Evolutionary conservation across 2,329 filamentous ascomycete species (phyloP).

Genomic region (Acrocalymma vagum): DNA sequence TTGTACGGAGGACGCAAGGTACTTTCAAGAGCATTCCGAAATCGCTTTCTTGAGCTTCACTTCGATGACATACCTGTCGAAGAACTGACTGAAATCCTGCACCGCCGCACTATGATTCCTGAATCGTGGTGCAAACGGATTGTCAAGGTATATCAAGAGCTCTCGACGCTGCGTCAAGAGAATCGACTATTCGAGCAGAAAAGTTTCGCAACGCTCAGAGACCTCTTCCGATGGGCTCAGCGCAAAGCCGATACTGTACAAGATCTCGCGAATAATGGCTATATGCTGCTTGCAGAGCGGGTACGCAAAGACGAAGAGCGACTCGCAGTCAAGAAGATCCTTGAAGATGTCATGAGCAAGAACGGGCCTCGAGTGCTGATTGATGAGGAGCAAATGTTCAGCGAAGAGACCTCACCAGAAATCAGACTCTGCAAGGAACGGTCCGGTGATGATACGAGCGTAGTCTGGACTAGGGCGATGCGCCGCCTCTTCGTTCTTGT

Average conservation of each 20-base stretch:
- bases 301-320: slow-evolving; percentile 92
- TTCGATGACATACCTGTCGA: slow-evolving; percentile 98
- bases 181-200: slow-evolving; percentile 95
- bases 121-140: slow-evolving; percentile 92
- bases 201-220: slow-evolving; percentile 94
- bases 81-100: slow-evolving; percentile 90
- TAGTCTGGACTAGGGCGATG: slow-evolving; percentile 98
- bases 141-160: slow-evolving; percentile 90
- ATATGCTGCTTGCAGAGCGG: slow-evolving; percentile 94
- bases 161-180: slow-evolving; percentile 88
- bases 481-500: slow-evolving; percentile 88
- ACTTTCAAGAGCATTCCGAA: slow-evolving; percentile 92
- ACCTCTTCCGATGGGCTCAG: slow-evolving; percentile 94
- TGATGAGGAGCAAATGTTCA: slow-evolving; percentile 77
- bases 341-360: slow-evolving; percentile 84
- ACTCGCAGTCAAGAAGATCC: slow-evolving; percentile 81
- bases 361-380: slow-evolving; percentile 71
- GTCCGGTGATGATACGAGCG: slow-evolving; percentile 37
- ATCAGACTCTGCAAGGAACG: slow-evolving; percentile 42
- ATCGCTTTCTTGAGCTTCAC: slow-evolving; percentile 95
- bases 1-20: slow-evolving; percentile 95
- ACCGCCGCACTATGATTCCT: slow-evolving; percentile 86
- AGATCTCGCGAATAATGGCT: slow-evolving; percentile 89
- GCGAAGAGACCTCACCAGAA: slow-evolving; percentile 48
- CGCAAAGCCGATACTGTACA: slow-evolving; percentile 85